Evolutionary conservation across 768 basidiomycete genomes (phyloP).

Genomic region (Leccinum imitatum): DNA sequence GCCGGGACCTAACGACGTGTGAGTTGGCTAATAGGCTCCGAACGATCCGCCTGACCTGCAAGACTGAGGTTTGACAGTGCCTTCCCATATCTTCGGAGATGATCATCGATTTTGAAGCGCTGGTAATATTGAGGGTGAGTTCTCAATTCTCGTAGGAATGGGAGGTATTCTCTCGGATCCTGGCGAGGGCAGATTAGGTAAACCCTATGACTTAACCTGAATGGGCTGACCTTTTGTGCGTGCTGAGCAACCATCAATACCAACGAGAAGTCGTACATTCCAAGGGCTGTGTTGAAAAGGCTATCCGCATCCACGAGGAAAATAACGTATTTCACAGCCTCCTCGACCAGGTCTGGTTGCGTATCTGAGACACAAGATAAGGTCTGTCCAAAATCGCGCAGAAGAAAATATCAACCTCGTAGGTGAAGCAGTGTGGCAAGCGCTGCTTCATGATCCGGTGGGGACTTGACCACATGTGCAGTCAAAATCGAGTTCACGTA

Average conservation of each 20-base stretch:
- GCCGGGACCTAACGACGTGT: slow-evolving; percentile 48
- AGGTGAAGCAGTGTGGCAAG: slow-evolving; percentile 72
- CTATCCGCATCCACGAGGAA: slow-evolving; percentile 93
- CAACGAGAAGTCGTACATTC: slow-evolving; percentile 98
- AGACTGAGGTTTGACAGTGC: slow-evolving; percentile 73
- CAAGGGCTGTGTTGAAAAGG: slow-evolving; percentile 91
- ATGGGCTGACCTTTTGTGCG: slow-evolving; percentile 78
- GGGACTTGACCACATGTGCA: slow-evolving; percentile 87
- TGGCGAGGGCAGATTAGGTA: slow-evolving; percentile 33
- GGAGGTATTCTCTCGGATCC: slow-evolving; percentile 98
- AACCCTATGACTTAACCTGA: slow-evolving; percentile 2
- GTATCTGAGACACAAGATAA: slow-evolving; percentile 22
- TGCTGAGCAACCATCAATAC: slow-evolving; percentile 96
- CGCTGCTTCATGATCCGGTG: slow-evolving; percentile 87
- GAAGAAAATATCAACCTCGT: slow-evolving; percentile 53
- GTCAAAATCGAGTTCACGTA: slow-evolving; percentile 93
- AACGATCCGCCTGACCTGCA: slow-evolving; percentile 51
- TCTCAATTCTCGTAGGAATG: slow-evolving; percentile 90
- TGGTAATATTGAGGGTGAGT: slow-evolving; percentile 76
- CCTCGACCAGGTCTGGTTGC: slow-evolving; percentile 80
- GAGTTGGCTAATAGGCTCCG: neutral
- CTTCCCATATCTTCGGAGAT: slow-evolving; percentile 71
- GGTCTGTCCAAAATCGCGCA: neutral
- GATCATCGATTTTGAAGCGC: slow-evolving; percentile 88
- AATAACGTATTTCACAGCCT: slow-evolving; percentile 97